Percentiles rank a stretch among this genome's conserved stretches.
These are phyloP conservation scores for Monilinia fructicola DNA, from an alignment of 2,329 filamentous ascomycete genomes.

Conservation along the genomic window DNA sequence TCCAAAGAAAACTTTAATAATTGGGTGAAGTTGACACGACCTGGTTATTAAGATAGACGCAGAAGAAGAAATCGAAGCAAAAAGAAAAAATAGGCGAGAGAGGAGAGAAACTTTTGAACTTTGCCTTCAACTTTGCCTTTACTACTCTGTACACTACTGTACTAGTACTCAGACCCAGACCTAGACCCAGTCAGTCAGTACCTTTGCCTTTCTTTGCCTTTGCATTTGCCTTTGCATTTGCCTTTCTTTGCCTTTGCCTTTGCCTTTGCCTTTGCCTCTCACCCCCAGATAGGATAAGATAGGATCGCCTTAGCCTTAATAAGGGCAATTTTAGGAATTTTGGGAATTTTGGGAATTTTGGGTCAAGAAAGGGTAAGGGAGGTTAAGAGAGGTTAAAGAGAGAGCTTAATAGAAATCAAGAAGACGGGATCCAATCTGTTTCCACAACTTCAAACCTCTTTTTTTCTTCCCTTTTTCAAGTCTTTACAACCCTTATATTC, in stretches of 20 bases:
- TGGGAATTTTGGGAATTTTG: background rate
- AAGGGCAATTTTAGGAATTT: constrained; percentile 1
- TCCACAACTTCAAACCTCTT: too few species aligned
- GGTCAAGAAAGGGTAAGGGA: background rate
- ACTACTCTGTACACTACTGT: too few species aligned
- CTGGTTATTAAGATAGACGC: background rate
- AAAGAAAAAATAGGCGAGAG: constrained; percentile 14
- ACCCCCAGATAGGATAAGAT: background rate
- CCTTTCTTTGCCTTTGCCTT: background rate
- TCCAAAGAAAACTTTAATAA: constrained; percentile 9
- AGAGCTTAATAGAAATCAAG: background rate
- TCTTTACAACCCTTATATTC: too few species aligned
- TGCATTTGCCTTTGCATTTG: background rate
- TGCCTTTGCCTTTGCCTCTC: background rate
- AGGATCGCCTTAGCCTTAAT: background rate
- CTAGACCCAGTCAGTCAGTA: too few species aligned
- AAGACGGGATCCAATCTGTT: background rate
- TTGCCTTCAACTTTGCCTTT: background rate
- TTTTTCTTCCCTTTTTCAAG: too few species aligned
- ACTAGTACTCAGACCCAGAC: too few species aligned
- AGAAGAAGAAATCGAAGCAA: background rate
- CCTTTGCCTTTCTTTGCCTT: background rate
- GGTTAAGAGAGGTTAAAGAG: too few species aligned
- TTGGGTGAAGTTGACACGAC: background rate
- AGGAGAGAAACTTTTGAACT: constrained; percentile 15